Evolutionary conservation across 2,329 filamentous ascomycete genomes (phyloP).

Genomic region (Macrophomina tecta): DNA sequence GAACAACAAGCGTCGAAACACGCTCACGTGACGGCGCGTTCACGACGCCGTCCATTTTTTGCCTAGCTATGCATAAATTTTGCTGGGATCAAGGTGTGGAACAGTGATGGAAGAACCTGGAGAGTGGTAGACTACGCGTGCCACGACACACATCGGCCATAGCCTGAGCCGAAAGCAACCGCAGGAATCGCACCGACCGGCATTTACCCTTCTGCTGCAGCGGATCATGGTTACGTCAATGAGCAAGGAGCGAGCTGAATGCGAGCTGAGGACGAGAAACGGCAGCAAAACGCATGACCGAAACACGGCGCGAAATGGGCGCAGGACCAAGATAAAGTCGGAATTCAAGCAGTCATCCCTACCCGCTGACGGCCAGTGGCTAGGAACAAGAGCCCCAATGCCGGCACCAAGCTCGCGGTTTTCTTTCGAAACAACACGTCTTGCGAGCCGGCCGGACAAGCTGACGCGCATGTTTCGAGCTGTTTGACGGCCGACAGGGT

Average conservation of each 20-base stretch:
- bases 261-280: neutral
- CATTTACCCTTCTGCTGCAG: conserved; percentile 6
- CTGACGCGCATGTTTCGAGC: conserved; percentile 6
- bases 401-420: neutral
- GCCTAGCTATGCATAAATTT: conserved; percentile 18
- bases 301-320: neutral
- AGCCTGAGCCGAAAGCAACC: neutral
- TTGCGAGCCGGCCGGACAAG: conserved; percentile 5
- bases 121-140: conserved; percentile 4
- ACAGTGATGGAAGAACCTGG: neutral
- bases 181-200: neutral
- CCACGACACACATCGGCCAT: neutral
- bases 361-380: neutral
- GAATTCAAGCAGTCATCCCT: neutral
- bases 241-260: neutral
- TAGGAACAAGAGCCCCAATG: neutral
- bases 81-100: neutral
- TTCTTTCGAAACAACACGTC: conserved; percentile 3
- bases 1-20: neutral
- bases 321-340: neutral
- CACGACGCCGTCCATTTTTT: neutral
- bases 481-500: neutral
- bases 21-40: neutral
- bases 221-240: conserved; percentile 8
- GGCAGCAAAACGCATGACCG: conserved; percentile 7